Conservation (phyloP, 192 early-diverging fungal genomes). For the Backusella sp. region DNA sequence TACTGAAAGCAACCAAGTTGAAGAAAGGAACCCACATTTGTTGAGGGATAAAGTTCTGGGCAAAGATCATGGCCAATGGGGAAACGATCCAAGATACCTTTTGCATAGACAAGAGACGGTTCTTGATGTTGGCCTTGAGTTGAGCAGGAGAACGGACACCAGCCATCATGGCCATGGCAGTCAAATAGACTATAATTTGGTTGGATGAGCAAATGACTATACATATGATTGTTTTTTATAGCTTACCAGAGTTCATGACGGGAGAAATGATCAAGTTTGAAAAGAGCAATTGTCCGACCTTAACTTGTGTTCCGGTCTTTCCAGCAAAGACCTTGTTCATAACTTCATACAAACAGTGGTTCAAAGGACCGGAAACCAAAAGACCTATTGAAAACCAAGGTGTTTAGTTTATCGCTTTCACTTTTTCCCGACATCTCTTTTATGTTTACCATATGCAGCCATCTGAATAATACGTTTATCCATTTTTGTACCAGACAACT, state of each 20-base stretch:
- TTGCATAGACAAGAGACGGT: slow-evolving; percentile 69
- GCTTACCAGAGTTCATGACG: slow-evolving; percentile 78
- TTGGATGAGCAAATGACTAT: background rate
- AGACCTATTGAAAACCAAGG: slow-evolving; percentile 48
- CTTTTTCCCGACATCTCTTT: background rate
- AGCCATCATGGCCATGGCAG: slow-evolving; percentile 80
- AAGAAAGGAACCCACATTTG: slow-evolving; percentile 90
- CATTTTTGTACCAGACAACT: slow-evolving; percentile 58
- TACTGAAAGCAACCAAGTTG: slow-evolving; percentile 76
- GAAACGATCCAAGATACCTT: slow-evolving; percentile 84
- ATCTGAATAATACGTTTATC: slow-evolving; percentile 77
- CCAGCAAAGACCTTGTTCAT: slow-evolving; percentile 74
- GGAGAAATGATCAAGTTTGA: slow-evolving; percentile 81
- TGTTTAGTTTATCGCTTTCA: background rate
- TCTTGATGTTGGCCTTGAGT: slow-evolving; percentile 54
- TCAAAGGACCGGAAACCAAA: slow-evolving; percentile 79
- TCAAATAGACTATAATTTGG: slow-evolving; percentile 64
- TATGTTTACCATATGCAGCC: slow-evolving; percentile 66
- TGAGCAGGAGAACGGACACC: slow-evolving; percentile 58
- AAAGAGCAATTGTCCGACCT: slow-evolving; percentile 70
- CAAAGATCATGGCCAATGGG: slow-evolving; percentile 75
- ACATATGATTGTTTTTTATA: background rate
- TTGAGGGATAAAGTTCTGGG: slow-evolving; percentile 76
- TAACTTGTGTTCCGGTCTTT: slow-evolving; percentile 61
- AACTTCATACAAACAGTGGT: slow-evolving; percentile 75